phyloP scores from a whole-genome alignment of 257 asterid species.

The Capsicum chinense region DNA sequence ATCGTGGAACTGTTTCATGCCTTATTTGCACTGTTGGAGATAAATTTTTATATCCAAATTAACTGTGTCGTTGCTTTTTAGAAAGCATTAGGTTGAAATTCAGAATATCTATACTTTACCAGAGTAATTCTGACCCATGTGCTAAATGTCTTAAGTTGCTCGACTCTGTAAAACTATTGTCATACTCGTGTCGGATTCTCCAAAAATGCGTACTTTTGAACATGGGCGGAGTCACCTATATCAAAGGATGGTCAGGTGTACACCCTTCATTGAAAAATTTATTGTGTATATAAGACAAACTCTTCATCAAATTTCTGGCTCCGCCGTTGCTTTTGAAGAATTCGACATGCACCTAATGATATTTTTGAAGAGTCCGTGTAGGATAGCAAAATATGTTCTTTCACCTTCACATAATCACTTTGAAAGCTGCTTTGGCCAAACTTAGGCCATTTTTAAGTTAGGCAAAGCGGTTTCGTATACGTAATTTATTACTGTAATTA shows the following conservation, averaged over 20 bases:
- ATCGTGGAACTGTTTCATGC: not conserved
- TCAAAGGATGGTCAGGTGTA: no score
- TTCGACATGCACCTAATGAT: no score
- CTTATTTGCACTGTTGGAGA: not conserved
- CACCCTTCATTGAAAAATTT: no score
- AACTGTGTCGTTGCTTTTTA: not conserved
- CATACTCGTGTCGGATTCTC: no score
- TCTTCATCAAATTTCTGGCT: no score
- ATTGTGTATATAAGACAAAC: no score
- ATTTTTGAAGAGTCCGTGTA: no score
- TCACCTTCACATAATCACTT: not conserved
- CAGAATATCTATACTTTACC: not conserved
- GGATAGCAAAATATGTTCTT: not conserved
- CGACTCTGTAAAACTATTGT: no score
- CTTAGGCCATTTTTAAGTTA: not conserved
- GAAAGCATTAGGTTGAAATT: not conserved
- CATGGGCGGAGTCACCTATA: no score
- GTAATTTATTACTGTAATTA: not conserved
- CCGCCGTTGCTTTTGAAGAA: no score
- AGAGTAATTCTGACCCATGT: not conserved
- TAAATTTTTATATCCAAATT: not conserved
- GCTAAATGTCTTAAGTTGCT: not conserved
- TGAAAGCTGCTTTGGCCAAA: not conserved
- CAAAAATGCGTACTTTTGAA: no score
- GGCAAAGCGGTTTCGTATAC: conserved; percentile 10